Evolutionary conservation across 139 green algal species (phyloP), one percentile per base, ranked within the genome.

Genomic region (Tetraselmis striata): DNA sequence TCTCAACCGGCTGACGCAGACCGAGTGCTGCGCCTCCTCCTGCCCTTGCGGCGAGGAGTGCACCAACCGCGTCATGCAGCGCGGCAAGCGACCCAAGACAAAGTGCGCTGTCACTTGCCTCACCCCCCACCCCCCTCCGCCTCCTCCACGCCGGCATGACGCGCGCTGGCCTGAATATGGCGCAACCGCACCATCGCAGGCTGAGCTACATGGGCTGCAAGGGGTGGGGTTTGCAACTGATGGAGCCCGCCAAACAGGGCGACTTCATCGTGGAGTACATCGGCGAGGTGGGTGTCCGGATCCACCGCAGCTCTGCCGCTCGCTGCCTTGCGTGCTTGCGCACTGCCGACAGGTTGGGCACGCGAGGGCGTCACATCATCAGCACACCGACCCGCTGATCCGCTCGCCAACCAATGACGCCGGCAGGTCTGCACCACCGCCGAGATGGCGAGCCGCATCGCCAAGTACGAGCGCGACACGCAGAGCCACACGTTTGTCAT

Each of bases 401-500:
- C n/a, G n/a, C n/a, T n/a, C n/a, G n/a, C n/a, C n/a, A n/a, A n/a
- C n/a, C n/a, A n/a, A n/a, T n/a, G n/a, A n/a, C n/a, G n/a, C n/a
- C n/a, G n/a, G n/a, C n/a, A n/a, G n/a, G n/a, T n/a, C n/a, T n/a
- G n/a, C n/a, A n/a, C n/a, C n/a, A n/a, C n/a, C n/a, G n/a, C n/a
- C n/a, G n/a, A n/a, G n/a, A n/a, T n/a, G n/a, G n/a, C n/a, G n/a
- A n/a, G n/a, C n/a, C 67, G 85, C 26, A 76, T 30, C 30, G 59
- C n/a, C 28, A 30, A 77, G 22, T 89, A 89, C 75, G 30, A 82
- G 0, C 1, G 24, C 2, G n/a, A 58, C 11, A 80, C 80, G 11
- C 11, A 80, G 74, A 28, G 11, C 30, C 79, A 89, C 79, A 87
- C 83, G 27, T 89, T 87, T 79, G 83, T 89, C 79, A 89, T 89